phyloP scores from a whole-genome alignment of 208 protist genomes.

The Balamuthia mandrillaris region DNA sequence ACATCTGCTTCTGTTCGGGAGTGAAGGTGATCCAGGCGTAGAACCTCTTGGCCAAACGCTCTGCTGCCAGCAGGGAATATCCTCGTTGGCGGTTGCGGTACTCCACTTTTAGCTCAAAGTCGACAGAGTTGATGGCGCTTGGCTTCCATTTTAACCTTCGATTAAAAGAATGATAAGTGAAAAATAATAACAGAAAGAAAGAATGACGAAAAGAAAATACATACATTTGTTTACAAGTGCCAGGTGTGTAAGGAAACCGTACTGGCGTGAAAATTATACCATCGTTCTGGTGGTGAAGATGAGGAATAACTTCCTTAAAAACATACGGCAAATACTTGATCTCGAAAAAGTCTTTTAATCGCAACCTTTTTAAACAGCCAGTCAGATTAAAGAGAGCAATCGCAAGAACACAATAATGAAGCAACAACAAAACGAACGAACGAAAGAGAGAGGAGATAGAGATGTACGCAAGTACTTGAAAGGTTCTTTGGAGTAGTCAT shows the following conservation, averaged over 20 bases:
- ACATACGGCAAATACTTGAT: background rate
- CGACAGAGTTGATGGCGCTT: slow-evolving; percentile 32
- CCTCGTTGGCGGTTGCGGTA: background rate
- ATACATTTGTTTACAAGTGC: slow-evolving; percentile 28
- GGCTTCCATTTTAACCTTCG: slow-evolving; percentile 52
- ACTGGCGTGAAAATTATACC: slow-evolving; percentile 57
- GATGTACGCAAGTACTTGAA: background rate
- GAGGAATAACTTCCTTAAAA: slow-evolving; percentile 26
- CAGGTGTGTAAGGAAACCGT: slow-evolving; percentile 22
- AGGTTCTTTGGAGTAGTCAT: slow-evolving; percentile 17
- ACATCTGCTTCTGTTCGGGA: background rate
- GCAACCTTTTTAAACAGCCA: background rate
- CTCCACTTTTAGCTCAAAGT: slow-evolving; percentile 38
- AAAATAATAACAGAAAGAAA: background rate
- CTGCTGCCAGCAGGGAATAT: background rate
- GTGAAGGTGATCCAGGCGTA: slow-evolving; percentile 43
- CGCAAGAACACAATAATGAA: background rate
- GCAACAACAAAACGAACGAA: background rate
- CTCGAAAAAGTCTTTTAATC: slow-evolving; percentile 24
- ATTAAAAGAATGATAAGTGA: background rate
- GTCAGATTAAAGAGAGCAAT: background rate
- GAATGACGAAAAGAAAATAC: background rate
- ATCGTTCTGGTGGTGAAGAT: slow-evolving; percentile 50
- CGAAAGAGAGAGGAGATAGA: background rate
- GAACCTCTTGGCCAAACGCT: background rate